Conservation (phyloP, 1,284 basidiomycete species). For the Cutaneotrichosporon sp. region DNA sequence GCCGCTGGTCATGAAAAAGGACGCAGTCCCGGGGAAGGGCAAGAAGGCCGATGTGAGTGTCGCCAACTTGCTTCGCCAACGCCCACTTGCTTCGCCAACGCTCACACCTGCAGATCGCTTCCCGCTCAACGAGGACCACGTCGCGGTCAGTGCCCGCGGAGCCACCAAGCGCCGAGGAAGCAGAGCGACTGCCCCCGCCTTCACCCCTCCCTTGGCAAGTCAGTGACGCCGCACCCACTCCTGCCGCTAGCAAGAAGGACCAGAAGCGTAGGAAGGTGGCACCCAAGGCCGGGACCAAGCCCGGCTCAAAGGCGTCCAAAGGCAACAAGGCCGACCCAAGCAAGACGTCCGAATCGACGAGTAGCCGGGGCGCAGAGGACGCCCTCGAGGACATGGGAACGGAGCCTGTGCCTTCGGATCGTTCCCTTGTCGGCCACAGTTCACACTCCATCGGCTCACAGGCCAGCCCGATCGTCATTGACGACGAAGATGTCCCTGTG, state of each 20-base stretch:
- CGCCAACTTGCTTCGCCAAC: not conserved
- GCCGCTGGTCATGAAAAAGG: not conserved
- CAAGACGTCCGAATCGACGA: not conserved
- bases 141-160: not conserved
- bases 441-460: not conserved
- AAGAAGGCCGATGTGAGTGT: not conserved
- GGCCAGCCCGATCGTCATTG: not conserved
- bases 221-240: not conserved
- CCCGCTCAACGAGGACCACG: not conserved
- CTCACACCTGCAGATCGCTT: too few species aligned
- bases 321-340: not conserved
- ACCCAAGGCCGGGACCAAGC: slow-evolving; percentile 25
- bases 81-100: too few species aligned
- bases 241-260: not conserved
- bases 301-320: slow-evolving; percentile 9
- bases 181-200: not conserved
- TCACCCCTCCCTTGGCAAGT: not conserved
- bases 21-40: not conserved
- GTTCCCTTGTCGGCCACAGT: not conserved
- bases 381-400: not conserved
- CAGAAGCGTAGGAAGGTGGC: not conserved
- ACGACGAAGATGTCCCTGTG: not conserved
- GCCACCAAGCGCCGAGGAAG: not conserved
- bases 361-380: not conserved
- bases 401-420: not conserved